Base-by-base conservation (phyloP, 345 rosid genomes). In the Kandelia obovata region DNA sequence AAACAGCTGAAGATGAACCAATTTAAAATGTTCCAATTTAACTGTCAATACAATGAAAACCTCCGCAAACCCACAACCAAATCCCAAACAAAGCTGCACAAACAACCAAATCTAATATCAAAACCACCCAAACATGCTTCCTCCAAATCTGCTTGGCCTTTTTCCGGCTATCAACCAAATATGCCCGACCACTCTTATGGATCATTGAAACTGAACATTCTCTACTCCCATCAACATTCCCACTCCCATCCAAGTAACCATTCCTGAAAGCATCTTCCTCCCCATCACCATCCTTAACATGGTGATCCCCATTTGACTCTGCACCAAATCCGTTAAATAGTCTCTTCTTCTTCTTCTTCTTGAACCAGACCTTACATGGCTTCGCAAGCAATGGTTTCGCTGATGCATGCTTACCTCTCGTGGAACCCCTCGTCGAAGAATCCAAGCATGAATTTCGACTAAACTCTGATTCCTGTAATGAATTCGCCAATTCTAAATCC, bases 51-150 rank as follows among this genome's bases (percentile, higher is more conserved):
- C 99, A 95, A 71, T 83, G 87, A 71, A 95, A 87, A 3, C 99
- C 97, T 61, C 90, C 61, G 79, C 99, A 95, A 77, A 95, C 80
- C 93, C 91, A 87, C 77, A 95, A 74, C 99, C 99, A 95, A 68
- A 95, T 80, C 60, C 89, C 95, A 58, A 92, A 95, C 25, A 95
- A 70, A 67, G 86, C 64, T 65, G 80, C 84, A 79, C 96, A 92
- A 25, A 95, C 77, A 74, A 86, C 35, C 82, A 95, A 79, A 82
- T 95, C 97, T 68, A 95, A 64, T 61, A 77, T 73, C 83, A 95
- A 71, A 15, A 95, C 94, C 6, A 95, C 77, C 96, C 93, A 92
- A 39, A 95, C 93, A 75, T 95, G 99, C 78, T 90, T 95, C 88
- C 75, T 90, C 99, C 99, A 95, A 3, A 81, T 80, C 75, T 90